Percentiles rank a stretch among this genome's conserved stretches.
Conservation (phyloP, 306 rosid genomes). For the Quercus variabilis region DNA sequence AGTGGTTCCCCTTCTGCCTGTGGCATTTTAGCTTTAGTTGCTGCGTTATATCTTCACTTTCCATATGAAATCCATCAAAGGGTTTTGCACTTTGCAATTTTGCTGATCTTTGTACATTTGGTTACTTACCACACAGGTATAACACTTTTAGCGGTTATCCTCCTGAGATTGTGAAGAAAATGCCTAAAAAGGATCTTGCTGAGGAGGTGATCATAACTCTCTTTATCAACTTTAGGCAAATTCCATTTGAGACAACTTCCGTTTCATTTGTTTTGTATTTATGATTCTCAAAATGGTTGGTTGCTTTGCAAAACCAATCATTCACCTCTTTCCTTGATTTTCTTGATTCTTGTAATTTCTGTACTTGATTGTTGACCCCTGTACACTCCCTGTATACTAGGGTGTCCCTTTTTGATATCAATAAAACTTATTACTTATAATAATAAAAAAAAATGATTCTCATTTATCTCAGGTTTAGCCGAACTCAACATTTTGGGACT, state of each 20-base stretch:
- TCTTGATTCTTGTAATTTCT: too few relatives aligned
- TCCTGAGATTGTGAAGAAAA: slow-evolving; percentile 97
- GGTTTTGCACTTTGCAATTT: background rate
- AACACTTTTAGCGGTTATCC: slow-evolving; percentile 94
- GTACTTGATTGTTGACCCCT: too few relatives aligned
- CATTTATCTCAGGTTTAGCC: slow-evolving; percentile 62
- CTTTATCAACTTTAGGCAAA: background rate
- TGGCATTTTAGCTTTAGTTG: background rate
- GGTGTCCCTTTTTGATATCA: too few relatives aligned
- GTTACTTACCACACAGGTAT: slow-evolving; percentile 55
- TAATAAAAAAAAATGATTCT: background rate
- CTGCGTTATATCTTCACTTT: background rate
- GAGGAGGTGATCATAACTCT: slow-evolving; percentile 76
- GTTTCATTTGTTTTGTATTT: slow-evolving; percentile 1
- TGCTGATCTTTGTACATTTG: slow-evolving; percentile 29
- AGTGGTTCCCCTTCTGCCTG: background rate
- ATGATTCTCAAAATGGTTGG: background rate
- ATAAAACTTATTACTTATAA: too few relatives aligned
- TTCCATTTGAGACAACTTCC: background rate
- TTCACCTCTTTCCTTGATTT: too few relatives aligned
- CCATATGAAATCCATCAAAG: background rate
- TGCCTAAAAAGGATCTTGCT: slow-evolving; percentile 98
- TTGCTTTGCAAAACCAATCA: too few relatives aligned
- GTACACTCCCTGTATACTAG: too few relatives aligned
- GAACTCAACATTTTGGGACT: too few relatives aligned